These are phyloP conservation scores for Aspergillus bridgeri DNA, from an alignment of 495 filamentous ascomycete species.

Conservation along the genomic window DNA sequence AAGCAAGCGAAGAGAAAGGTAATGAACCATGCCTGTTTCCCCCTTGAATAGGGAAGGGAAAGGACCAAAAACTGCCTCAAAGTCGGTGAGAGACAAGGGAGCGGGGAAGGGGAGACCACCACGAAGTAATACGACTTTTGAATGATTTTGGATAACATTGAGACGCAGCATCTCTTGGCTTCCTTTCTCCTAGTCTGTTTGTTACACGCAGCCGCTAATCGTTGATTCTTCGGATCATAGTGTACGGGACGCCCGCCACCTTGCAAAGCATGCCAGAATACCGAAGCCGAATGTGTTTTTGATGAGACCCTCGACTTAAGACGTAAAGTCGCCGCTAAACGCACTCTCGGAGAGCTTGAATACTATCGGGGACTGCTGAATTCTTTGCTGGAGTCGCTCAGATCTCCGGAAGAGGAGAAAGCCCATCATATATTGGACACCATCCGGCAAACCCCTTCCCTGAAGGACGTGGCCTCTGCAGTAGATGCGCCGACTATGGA, in stretches of 20 bases:
- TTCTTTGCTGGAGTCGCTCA: conserved; percentile 27
- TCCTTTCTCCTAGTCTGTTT: not conserved
- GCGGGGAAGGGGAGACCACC: not conserved
- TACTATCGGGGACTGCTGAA: conserved; percentile 32
- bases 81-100: no score
- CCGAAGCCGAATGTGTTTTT: conserved; percentile 34
- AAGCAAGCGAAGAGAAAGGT: conserved; percentile 45
- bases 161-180: no score
- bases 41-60: not conserved
- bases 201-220: conserved; percentile 2
- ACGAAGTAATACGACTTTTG: not conserved
- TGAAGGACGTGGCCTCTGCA: conserved; percentile 23
- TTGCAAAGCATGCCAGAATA: conserved; percentile 36
- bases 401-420: conserved; percentile 22
- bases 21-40: not conserved
- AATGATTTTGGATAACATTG: not conserved
- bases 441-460: conserved; percentile 23
- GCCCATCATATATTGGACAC: conserved; percentile 24
- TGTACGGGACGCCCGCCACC: conserved; percentile 38
- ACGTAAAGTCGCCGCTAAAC: conserved; percentile 40
- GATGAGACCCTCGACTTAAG: conserved; percentile 39
- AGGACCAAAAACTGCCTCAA: no score
- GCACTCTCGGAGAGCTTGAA: conserved; percentile 34
- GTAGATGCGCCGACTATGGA: conserved; percentile 19
- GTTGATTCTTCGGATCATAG: conserved; percentile 18